A percentile compares a stretch with the other conserved stretches of the same genome.
phyloP scores from a whole-genome alignment of 495 filamentous ascomycete genomes.

The Hyphodiscus hymeniophilus region DNA sequence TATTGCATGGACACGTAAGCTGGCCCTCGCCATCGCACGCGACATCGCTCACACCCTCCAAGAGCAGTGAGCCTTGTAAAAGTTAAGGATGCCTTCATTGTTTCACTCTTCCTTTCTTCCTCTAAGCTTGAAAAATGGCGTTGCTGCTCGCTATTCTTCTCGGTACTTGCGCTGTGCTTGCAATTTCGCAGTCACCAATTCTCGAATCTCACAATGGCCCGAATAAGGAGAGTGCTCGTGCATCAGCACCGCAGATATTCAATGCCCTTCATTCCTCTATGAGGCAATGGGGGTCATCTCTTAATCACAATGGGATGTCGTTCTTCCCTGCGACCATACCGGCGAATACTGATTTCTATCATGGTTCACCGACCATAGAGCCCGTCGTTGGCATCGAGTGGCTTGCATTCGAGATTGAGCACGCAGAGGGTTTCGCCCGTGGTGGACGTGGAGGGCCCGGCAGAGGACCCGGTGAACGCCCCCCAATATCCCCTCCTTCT shows the following conservation, averaged over 20 bases:
- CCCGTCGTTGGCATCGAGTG: constrained; percentile 49
- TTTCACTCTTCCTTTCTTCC: no score
- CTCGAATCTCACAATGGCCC: constrained; percentile 15
- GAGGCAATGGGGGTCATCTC: constrained; percentile 61
- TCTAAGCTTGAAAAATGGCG: no score
- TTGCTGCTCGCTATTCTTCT: no score
- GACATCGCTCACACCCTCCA: no score
- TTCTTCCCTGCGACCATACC: constrained; percentile 53
- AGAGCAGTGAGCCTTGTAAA: no score
- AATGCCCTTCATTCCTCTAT: constrained; percentile 58
- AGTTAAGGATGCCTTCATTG: no score
- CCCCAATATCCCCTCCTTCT: neutral
- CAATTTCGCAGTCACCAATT: no score
- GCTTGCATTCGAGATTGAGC: constrained; percentile 65
- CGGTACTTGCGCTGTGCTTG: no score
- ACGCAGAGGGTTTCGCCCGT: constrained; percentile 50
- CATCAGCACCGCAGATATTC: constrained; percentile 55
- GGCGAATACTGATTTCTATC: constrained; percentile 51
- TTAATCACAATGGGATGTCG: constrained; percentile 64
- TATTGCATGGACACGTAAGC: no score
- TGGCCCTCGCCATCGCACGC: no score
- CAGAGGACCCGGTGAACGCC: neutral
- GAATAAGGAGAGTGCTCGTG: constrained; percentile 23
- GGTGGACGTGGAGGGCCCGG: no score
- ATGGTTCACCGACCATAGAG: constrained; percentile 37